Evolutionary conservation across 2,329 filamentous ascomycete species (phyloP).

Genomic region (Colletotrichum trifolii): DNA sequence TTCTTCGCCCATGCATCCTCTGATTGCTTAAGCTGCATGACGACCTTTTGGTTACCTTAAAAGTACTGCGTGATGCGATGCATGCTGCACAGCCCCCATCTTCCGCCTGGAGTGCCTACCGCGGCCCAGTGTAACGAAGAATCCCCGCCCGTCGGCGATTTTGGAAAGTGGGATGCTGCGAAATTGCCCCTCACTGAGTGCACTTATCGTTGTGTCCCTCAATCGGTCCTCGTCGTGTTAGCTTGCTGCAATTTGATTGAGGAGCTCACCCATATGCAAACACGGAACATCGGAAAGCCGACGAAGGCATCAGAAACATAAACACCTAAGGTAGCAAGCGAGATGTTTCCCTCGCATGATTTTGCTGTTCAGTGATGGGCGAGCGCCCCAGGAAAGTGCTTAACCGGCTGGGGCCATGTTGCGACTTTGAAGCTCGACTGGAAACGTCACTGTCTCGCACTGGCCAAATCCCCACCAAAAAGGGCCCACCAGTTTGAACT

Average conservation of each 20-base stretch:
- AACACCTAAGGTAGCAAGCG: background rate
- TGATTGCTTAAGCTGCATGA: too few relatives aligned
- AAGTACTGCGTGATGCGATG: too few relatives aligned
- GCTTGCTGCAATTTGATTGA: conserved; percentile 3
- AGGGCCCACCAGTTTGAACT: conserved; percentile 22
- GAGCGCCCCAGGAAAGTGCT: too few relatives aligned
- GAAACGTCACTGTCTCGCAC: conserved; percentile 31
- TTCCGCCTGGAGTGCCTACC: conserved; percentile 1
- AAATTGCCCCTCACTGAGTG: conserved; percentile 16
- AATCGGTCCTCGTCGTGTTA: too few relatives aligned
- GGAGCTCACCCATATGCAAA: background rate
- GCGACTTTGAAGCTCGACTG: conserved; percentile 12
- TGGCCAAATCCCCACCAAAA: conserved; percentile 5
- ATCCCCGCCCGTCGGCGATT: too few relatives aligned
- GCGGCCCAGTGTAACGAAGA: too few relatives aligned
- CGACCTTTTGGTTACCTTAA: too few relatives aligned
- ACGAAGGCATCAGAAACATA: background rate
- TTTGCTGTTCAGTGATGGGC: too few relatives aligned
- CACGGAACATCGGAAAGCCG: conserved; percentile 24
- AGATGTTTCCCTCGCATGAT: too few relatives aligned
- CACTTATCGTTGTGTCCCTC: too few relatives aligned
- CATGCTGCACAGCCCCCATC: conserved; percentile 24
- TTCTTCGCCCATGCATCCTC: too few relatives aligned
- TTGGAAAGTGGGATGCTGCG: background rate
- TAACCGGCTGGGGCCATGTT: too few relatives aligned